phyloP scores from a whole-genome alignment of 768 basidiomycete genomes.

The Arthromyces matolae region DNA sequence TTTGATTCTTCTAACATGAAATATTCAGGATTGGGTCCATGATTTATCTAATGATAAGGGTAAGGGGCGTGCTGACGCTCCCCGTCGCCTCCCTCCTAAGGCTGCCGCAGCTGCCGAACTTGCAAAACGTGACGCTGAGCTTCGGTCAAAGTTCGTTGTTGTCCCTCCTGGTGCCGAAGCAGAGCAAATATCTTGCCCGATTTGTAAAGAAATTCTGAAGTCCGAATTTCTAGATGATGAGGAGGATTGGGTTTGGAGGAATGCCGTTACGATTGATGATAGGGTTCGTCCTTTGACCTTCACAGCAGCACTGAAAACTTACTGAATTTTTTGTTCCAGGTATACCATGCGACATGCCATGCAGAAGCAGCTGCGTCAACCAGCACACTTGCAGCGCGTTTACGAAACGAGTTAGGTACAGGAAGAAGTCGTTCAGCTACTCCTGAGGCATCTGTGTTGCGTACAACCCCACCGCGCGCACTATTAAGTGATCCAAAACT shows the following conservation, averaged over 20 bases:
- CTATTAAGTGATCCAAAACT: slow-evolving; percentile 27
- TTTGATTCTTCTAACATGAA: slow-evolving; percentile 13
- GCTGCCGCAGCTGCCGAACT: slow-evolving; percentile 57
- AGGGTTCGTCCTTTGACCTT: slow-evolving; percentile 47
- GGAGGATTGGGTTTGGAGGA: slow-evolving; percentile 98
- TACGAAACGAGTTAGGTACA: slow-evolving; percentile 56
- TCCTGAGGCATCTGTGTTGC: slow-evolving; percentile 51
- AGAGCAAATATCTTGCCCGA: slow-evolving; percentile 80
- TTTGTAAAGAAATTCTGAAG: slow-evolving; percentile 93
- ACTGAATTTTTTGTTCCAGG: slow-evolving; percentile 41
- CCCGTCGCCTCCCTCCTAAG: slow-evolving; percentile 50
- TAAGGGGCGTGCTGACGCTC: slow-evolving; percentile 58
- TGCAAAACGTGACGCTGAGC: slow-evolving; percentile 71
- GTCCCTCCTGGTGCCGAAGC: slow-evolving; percentile 90
- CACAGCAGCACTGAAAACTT: neutral
- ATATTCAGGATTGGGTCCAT: slow-evolving; percentile 82
- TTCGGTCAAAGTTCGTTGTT: slow-evolving; percentile 75
- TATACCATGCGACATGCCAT: slow-evolving; percentile 94
- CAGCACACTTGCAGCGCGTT: slow-evolving; percentile 60
- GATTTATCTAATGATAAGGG: slow-evolving; percentile 66
- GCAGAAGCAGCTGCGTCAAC: slow-evolving; percentile 70
- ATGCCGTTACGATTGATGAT: slow-evolving; percentile 82
- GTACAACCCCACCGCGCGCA: slow-evolving; percentile 36
- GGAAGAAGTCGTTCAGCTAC: slow-evolving; percentile 77
- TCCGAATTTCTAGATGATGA: slow-evolving; percentile 92